Evolutionary conservation across 2,329 filamentous ascomycete genomes (phyloP).

Genomic region (Hymenoscyphus occultus): DNA sequence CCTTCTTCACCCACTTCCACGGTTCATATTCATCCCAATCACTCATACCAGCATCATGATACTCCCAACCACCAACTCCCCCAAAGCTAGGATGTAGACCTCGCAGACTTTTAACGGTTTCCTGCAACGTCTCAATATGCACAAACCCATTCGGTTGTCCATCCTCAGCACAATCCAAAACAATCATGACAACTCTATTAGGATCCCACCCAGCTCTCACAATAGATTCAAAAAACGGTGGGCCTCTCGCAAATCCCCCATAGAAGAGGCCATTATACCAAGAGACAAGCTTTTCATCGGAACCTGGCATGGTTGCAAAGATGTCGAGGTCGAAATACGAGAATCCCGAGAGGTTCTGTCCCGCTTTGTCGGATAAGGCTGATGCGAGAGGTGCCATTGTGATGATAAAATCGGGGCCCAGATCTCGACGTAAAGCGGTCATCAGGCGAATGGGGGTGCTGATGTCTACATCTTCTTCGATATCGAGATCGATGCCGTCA

Average conservation of each 20-base stretch:
- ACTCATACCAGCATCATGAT: constrained; percentile 66
- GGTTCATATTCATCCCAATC: constrained; percentile 60
- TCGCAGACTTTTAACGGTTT: constrained; percentile 53
- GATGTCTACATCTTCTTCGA: constrained; percentile 73
- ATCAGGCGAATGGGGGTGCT: constrained; percentile 61
- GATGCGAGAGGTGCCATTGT: constrained; percentile 77
- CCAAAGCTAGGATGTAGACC: constrained; percentile 51
- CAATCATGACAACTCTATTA: constrained; percentile 69
- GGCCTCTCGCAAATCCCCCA: constrained; percentile 58
- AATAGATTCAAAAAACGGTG: constrained; percentile 48
- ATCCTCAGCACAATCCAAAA: constrained; percentile 66
- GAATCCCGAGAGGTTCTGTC: constrained; percentile 75
- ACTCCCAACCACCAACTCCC: constrained; percentile 91
- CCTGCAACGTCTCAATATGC: constrained; percentile 51
- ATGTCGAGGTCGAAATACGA: constrained; percentile 69
- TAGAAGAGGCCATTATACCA: constrained; percentile 94
- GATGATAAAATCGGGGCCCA: constrained; percentile 68
- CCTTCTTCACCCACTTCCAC: constrained; percentile 72
- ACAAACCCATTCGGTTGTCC: constrained; percentile 66
- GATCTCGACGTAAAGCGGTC: constrained; percentile 62
- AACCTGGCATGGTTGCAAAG: constrained; percentile 25
- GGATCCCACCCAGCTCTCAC: constrained; percentile 65
- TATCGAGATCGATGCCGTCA: constrained; percentile 71
- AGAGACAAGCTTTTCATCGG: constrained; percentile 47
- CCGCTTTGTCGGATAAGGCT: constrained; percentile 54